These are phyloP conservation scores for Penicillium flavigenum DNA, from an alignment of 495 filamentous ascomycete genomes.

Conservation along the genomic window DNA sequence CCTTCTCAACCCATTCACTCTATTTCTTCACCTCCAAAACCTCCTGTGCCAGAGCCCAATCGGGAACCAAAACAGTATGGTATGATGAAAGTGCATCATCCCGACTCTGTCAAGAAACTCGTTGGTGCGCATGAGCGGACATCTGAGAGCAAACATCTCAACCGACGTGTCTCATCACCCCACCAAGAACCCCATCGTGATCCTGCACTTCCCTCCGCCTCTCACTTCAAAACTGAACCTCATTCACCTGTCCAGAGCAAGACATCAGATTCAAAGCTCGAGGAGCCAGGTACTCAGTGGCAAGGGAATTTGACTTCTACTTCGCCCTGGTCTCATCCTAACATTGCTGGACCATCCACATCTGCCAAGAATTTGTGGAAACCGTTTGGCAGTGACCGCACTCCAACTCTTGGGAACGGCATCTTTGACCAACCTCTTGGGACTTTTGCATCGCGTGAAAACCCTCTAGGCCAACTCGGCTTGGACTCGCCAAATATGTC, in stretches of 20 bases:
- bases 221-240: conserved; percentile 22
- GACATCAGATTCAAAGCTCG: conserved; percentile 27
- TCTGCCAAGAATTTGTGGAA: conserved; percentile 69
- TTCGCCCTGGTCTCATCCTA: conserved; percentile 42
- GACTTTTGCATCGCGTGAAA: conserved; percentile 42
- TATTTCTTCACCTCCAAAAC: conserved; percentile 51
- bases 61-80: conserved; percentile 58
- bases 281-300: conserved; percentile 42
- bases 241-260: conserved; percentile 21
- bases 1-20: conserved; percentile 20
- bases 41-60: conserved; percentile 51
- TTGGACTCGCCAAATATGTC: conserved; percentile 41
- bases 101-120: conserved; percentile 46
- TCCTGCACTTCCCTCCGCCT: conserved; percentile 28
- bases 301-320: conserved; percentile 37
- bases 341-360: conserved; percentile 36
- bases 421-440: conserved; percentile 67
- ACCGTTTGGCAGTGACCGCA: conserved; percentile 65
- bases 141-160: conserved; percentile 36
- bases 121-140: conserved; percentile 39
- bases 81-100: conserved; percentile 59
- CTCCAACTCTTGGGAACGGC: conserved; percentile 73
- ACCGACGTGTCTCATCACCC: conserved; percentile 36
- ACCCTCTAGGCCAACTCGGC: conserved; percentile 39
- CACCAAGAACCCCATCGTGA: conserved; percentile 39